phyloP scores from a whole-genome alignment of 2,329 filamentous ascomycete species.

The Endoconidiophora laricicola region DNA sequence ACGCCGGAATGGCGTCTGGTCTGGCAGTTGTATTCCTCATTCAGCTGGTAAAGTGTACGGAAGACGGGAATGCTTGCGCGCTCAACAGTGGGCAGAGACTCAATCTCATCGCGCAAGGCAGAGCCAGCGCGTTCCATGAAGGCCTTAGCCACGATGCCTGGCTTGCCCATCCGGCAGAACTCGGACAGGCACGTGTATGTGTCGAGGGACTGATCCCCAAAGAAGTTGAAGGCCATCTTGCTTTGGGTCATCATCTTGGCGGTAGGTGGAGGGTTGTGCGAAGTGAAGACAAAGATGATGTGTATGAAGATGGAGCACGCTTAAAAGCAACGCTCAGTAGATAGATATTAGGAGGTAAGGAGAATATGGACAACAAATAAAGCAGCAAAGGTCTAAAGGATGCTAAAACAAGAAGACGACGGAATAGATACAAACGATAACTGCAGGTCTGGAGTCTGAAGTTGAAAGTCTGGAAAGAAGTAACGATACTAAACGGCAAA shows the following conservation, averaged over 20 bases:
- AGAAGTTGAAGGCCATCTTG: constrained; percentile 41
- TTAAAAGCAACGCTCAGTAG: not conserved
- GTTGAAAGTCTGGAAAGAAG: not conserved
- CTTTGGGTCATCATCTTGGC: constrained; percentile 11
- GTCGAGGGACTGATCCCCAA: constrained; percentile 56
- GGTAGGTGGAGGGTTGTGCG: no score
- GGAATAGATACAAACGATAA: not conserved
- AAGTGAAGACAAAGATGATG: no score
- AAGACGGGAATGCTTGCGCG: constrained; percentile 44
- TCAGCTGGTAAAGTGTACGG: constrained; percentile 43
- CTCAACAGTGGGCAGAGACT: constrained; percentile 38
- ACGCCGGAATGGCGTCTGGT: constrained; percentile 41
- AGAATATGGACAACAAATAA: not conserved
- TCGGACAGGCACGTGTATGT: constrained; percentile 45
- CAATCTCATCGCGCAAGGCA: constrained; percentile 43
- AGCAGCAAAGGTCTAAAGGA: not conserved
- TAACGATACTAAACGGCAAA: not conserved
- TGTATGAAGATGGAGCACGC: not conserved
- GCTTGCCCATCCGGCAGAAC: constrained; percentile 29
- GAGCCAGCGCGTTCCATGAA: constrained; percentile 43
- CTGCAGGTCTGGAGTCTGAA: not conserved
- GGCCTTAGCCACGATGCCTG: constrained; percentile 37
- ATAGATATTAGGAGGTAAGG: not conserved
- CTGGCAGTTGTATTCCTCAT: constrained; percentile 45
- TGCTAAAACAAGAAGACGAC: not conserved